These are phyloP conservation scores for Mycogone perniciosa DNA, from an alignment of 2,329 filamentous ascomycete genomes.

Conservation along the genomic window DNA sequence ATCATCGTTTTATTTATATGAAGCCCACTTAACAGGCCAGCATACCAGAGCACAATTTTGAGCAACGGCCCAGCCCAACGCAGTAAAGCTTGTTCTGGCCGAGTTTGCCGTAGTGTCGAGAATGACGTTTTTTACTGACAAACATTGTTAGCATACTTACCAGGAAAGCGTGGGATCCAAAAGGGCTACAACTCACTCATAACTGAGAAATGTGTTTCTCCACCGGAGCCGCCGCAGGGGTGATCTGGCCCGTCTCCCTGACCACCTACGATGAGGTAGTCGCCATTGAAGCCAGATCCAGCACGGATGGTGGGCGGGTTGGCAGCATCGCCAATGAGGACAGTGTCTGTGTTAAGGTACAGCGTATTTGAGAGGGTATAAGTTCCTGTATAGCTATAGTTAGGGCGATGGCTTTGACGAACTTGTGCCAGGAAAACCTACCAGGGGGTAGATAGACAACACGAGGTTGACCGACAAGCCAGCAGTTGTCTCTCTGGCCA, in stretches of 20 bases:
- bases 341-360: conserved; percentile 48
- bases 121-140: conserved; percentile 16
- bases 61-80: conserved; percentile 17
- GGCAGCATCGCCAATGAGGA: conserved; percentile 71
- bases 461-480: conserved; percentile 16
- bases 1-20: neutral
- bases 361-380: conserved; percentile 15
- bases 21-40: neutral
- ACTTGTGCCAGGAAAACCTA: neutral
- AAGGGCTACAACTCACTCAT: conserved; percentile 10
- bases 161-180: neutral
- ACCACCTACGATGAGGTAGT: conserved; percentile 16
- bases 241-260: conserved; percentile 12
- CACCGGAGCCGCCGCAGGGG: conserved; percentile 14
- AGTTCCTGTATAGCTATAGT: conserved; percentile 7
- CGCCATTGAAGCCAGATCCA: conserved; percentile 57
- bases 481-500: conserved; percentile 15
- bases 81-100: conserved; percentile 12
- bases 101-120: conserved; percentile 16
- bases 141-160: neutral
- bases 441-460: conserved; percentile 17
- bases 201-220: conserved; percentile 18
- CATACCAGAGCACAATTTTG: conserved; percentile 17
- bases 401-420: neutral
- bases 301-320: conserved; percentile 66